phyloP scores from a whole-genome alignment of 352 stramenopile genomes.

The Pythium biforme region DNA sequence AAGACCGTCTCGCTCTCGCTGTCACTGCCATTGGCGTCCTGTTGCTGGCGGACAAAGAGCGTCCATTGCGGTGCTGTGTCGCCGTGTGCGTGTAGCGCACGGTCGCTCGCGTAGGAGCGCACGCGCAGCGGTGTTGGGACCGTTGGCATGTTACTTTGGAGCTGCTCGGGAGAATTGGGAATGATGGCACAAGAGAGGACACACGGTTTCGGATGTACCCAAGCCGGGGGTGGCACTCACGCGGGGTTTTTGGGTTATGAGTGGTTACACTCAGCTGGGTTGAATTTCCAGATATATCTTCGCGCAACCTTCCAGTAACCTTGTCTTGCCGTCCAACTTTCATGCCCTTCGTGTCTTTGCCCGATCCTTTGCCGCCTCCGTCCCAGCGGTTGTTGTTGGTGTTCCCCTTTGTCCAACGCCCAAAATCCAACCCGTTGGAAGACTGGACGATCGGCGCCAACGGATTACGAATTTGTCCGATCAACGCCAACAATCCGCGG shows the following conservation, averaged over 20 bases:
- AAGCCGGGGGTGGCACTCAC: too few species aligned
- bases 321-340: not conserved
- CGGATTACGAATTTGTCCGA: too few species aligned
- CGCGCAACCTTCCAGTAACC: slow-evolving; percentile 22
- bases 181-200: not conserved
- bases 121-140: slow-evolving; percentile 5
- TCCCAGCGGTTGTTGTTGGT: not conserved
- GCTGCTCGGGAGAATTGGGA: not conserved
- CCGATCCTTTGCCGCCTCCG: not conserved
- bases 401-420: not conserved
- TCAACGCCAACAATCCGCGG: not conserved
- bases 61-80: slow-evolving; percentile 43
- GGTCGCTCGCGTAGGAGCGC: slow-evolving; percentile 40
- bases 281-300: slow-evolving; percentile 13
- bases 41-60: slow-evolving; percentile 39
- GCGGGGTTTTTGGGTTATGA: slow-evolving; percentile 9
- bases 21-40: not conserved
- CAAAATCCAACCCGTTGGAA: too few species aligned
- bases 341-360: slow-evolving; percentile 18
- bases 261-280: slow-evolving; percentile 5
- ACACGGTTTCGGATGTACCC: slow-evolving; percentile 3
- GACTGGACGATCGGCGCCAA: too few species aligned
- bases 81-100: too few species aligned
- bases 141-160: not conserved
- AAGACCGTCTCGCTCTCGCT: slow-evolving; percentile 9